These are phyloP conservation scores for Rhodotorula graminis DNA, from an alignment of 768 basidiomycete genomes.

Conservation along the genomic window DNA sequence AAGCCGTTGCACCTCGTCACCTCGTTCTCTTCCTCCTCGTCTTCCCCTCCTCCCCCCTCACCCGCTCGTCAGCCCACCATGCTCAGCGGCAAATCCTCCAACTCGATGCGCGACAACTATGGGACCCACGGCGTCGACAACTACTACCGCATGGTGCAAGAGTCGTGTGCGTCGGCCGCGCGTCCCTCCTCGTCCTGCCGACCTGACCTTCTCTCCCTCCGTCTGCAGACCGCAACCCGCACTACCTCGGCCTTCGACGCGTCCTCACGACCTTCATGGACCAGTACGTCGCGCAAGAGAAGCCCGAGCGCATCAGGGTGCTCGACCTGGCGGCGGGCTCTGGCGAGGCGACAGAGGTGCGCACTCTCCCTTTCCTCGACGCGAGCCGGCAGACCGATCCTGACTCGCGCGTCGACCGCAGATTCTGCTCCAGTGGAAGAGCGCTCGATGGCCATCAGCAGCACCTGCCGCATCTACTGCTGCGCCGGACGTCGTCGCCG, in stretches of 20 bases:
- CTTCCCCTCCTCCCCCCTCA: neutral
- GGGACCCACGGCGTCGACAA: slow-evolving; percentile 59
- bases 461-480: neutral
- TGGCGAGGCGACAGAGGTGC: slow-evolving; percentile 36
- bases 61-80: neutral
- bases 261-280: slow-evolving; percentile 51
- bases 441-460: slow-evolving; percentile 3
- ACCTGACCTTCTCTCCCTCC: no score
- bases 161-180: slow-evolving; percentile 16
- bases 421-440: slow-evolving; percentile 15
- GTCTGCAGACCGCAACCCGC: slow-evolving; percentile 59
- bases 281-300: slow-evolving; percentile 47
- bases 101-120: slow-evolving; percentile 57
- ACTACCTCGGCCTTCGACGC: slow-evolving; percentile 62
- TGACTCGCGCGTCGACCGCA: neutral
- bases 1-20: no score
- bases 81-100: slow-evolving; percentile 44
- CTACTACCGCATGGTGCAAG: slow-evolving; percentile 32
- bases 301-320: slow-evolving; percentile 51
- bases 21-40: neutral
- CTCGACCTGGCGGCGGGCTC: slow-evolving; percentile 61
- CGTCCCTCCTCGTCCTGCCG: neutral
- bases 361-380: neutral
- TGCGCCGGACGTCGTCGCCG: neutral
- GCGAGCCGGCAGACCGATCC: neutral